phyloP scores from a whole-genome alignment of 2,329 filamentous ascomycete species.

The Cylindrodendrum hubeiense region DNA sequence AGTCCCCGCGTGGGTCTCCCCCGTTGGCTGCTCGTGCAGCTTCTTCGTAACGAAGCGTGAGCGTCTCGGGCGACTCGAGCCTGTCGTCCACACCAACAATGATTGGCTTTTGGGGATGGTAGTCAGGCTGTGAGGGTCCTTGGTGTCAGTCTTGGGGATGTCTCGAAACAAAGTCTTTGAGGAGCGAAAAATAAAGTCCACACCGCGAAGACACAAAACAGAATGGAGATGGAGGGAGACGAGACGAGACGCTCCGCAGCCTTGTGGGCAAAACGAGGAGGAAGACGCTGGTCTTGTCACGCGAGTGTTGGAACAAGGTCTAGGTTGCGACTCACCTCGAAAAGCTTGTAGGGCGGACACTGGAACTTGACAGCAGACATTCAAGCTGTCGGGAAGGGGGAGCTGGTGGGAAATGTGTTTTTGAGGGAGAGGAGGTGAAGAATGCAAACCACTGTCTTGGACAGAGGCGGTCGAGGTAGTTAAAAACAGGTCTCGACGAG shows the following conservation, averaged over 20 bases:
- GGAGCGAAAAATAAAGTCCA: conserved; percentile 24
- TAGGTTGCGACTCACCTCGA: conserved; percentile 65
- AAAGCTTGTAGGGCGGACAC: conserved; percentile 68
- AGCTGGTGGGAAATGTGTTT: conserved; percentile 50
- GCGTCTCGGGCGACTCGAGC: conserved; percentile 68
- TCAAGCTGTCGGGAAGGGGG: conserved; percentile 58
- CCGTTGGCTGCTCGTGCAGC: conserved; percentile 65
- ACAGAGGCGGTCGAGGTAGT: conserved; percentile 47
- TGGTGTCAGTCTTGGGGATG: conserved; percentile 43
- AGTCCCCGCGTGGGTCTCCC: conserved; percentile 68
- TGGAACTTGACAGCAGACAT: conserved; percentile 71
- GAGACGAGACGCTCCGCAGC: conserved; percentile 29
- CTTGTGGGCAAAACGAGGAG: conserved; percentile 30
- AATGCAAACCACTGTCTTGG: conserved; percentile 56
- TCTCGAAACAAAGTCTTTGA: conserved; percentile 33
- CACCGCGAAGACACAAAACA: conserved; percentile 16
- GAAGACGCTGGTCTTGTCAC: conserved; percentile 38
- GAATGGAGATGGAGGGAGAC: conserved; percentile 20
- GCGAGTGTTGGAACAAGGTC: conserved; percentile 49
- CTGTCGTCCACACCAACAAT: conserved; percentile 67
- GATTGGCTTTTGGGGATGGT: conserved; percentile 66
- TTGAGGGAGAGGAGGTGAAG: conserved; percentile 46
- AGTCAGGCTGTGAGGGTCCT: conserved; percentile 58
- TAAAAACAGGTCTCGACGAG: conserved; percentile 54
- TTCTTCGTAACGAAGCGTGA: conserved; percentile 69